Conservation (phyloP, 345 rosid species). For the Eucalyptus sideroxylon region DNA sequence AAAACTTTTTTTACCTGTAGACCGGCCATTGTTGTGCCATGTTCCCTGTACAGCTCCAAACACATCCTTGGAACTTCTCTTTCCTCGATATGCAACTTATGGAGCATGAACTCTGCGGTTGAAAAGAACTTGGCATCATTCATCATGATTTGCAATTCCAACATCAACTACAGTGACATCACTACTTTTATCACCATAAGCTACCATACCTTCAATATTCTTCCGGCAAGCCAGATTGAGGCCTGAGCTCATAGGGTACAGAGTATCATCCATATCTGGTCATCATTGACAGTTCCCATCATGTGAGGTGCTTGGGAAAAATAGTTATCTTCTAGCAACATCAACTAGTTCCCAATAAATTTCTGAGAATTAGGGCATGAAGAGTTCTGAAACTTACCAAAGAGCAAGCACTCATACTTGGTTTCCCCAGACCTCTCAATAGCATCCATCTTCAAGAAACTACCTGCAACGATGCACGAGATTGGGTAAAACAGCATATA, state of each 20-base stretch:
- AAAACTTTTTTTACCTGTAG: slow-evolving; percentile 36
- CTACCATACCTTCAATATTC: slow-evolving; percentile 59
- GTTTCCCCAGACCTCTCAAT: slow-evolving; percentile 14
- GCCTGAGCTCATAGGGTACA: slow-evolving; percentile 69
- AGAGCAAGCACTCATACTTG: slow-evolving; percentile 70
- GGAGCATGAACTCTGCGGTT: slow-evolving; percentile 64
- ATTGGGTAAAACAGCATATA: background rate
- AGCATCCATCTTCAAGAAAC: slow-evolving; percentile 38
- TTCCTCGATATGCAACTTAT: slow-evolving; percentile 55
- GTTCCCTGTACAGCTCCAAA: slow-evolving; percentile 70
- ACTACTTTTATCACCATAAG: background rate
- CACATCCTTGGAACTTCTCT: slow-evolving; percentile 80
- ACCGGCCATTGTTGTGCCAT: slow-evolving; percentile 99
- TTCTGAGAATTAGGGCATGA: background rate
- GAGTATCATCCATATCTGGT: slow-evolving; percentile 84
- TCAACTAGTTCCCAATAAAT: background rate
- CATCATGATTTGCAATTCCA: background rate
- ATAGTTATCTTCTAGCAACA: background rate
- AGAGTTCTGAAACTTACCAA: slow-evolving; percentile 33
- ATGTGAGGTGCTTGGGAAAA: background rate
- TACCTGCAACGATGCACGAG: slow-evolving; percentile 8
- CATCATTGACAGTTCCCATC: background rate
- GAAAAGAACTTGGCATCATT: background rate
- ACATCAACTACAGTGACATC: background rate
- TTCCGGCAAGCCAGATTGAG: slow-evolving; percentile 79